Percentiles rank a stretch among this genome's conserved stretches.
phyloP scores from a whole-genome alignment of 2,329 filamentous ascomycete species.

The Pseudocercospora macadamiae region DNA sequence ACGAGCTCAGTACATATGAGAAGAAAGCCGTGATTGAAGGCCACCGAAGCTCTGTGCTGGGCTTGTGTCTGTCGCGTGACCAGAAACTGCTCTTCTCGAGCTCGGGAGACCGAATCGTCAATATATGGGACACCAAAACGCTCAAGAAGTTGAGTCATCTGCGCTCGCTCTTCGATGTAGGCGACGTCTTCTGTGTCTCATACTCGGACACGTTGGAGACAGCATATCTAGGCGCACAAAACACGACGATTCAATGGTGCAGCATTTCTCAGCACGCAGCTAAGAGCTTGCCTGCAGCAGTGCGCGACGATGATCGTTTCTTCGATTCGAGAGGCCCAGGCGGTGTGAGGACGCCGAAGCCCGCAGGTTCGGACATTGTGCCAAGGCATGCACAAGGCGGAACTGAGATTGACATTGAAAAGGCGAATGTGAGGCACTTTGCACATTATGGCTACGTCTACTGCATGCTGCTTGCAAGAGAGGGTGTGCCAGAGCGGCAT shows the following conservation, averaged over 20 bases:
- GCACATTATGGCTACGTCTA: conserved; percentile 96
- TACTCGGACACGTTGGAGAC: conserved; percentile 80
- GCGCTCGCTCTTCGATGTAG: conserved; percentile 90
- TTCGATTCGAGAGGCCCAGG: conserved; percentile 90
- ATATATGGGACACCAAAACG: conserved; percentile 82
- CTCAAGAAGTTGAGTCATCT: conserved; percentile 83
- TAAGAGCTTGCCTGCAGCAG: conserved; percentile 54
- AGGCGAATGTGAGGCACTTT: conserved; percentile 80
- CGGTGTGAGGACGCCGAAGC: conserved; percentile 75
- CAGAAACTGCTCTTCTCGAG: conserved; percentile 82
- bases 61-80: conserved; percentile 77
- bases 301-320: conserved; percentile 74
- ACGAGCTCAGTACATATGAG: conserved; percentile 87
- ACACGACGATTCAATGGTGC: conserved; percentile 94
- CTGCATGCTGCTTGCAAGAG: conserved; percentile 85
- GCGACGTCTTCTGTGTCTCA: conserved; percentile 92
- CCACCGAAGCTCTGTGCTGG: conserved; percentile 88
- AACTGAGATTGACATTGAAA: conserved; percentile 77
- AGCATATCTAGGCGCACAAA: conserved; percentile 89
- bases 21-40: conserved; percentile 78
- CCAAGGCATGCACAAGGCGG: conserved; percentile 59
- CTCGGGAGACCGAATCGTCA: conserved; percentile 90
- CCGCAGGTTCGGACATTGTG: conserved; percentile 58
- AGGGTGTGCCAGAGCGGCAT: conserved; percentile 69
- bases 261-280: conserved; percentile 42